Percentiles rank a stretch among this genome's conserved stretches.
Evolutionary conservation across 2,329 filamentous ascomycete genomes (phyloP).

Genomic region (Diaporthe sp.): DNA sequence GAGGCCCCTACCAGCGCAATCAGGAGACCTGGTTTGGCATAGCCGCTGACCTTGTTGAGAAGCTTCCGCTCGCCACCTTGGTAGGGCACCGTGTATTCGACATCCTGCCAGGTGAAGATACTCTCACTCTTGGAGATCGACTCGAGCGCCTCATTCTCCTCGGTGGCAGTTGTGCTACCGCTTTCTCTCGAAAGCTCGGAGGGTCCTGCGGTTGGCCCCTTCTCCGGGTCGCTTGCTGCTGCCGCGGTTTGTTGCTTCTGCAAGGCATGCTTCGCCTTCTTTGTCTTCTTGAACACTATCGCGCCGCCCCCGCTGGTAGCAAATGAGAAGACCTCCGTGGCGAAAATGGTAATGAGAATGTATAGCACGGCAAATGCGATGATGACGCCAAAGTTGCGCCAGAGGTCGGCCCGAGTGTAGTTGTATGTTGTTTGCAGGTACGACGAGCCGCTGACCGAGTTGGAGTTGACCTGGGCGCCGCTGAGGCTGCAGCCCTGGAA

Average conservation of each 20-base stretch:
- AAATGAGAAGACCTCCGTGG: constrained; percentile 76
- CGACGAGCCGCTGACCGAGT: constrained; percentile 45
- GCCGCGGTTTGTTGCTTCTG: constrained; percentile 12
- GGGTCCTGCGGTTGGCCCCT: constrained; percentile 24
- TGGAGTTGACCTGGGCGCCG: constrained; percentile 39
- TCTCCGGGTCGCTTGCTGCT: constrained; percentile 42
- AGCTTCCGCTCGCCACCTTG: constrained; percentile 45
- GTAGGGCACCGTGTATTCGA: constrained; percentile 41
- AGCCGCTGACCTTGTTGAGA: constrained; percentile 77
- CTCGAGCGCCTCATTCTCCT: constrained; percentile 63
- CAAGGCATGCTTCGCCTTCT: constrained; percentile 31
- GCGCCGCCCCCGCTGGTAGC: constrained; percentile 52
- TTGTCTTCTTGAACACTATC: constrained; percentile 45
- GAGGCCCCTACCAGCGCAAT: constrained; percentile 86
- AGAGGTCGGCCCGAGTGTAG: constrained; percentile 65
- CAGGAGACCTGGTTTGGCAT: constrained; percentile 84
- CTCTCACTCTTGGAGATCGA: constrained; percentile 41
- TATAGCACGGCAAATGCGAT: constrained; percentile 84
- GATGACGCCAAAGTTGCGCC: constrained; percentile 85
- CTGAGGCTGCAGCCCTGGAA: constrained; percentile 45
- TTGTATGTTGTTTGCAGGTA: constrained; percentile 70
- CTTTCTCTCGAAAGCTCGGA: constrained; percentile 57
- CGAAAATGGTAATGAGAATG: constrained; percentile 78
- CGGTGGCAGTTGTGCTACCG: constrained; percentile 69
- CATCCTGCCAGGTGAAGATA: constrained; percentile 44